A percentile compares a stretch with the other conserved stretches of the same genome.
Evolutionary conservation across 75 land plant species (phyloP).

Genomic region (Sequoia sempervirens): DNA sequence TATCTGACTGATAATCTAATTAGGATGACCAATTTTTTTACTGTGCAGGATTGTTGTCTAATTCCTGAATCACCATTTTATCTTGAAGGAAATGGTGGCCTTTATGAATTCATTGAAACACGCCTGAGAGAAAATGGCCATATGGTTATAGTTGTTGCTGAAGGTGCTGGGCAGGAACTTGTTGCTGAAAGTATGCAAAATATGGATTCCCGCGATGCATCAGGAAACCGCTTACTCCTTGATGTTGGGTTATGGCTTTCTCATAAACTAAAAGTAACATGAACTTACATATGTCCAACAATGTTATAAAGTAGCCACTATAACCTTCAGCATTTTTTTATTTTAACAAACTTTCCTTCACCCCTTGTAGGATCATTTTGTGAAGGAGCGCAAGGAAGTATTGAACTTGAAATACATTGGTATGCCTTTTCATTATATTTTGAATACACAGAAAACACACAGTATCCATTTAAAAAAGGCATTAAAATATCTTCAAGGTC

Average conservation of each 20-base stretch:
- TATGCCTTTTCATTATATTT: constrained; percentile 14
- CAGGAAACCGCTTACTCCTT: constrained; percentile 69
- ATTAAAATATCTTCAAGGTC: not conserved
- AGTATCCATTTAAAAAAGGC: not conserved
- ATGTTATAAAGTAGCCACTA: not conserved
- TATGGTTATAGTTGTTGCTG: constrained; percentile 83
- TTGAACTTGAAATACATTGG: constrained; percentile 75
- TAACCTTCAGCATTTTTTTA: not conserved
- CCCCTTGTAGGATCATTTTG: constrained; percentile 52
- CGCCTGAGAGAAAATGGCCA: constrained; percentile 37
- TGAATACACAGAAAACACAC: not conserved
- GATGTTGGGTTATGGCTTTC: constrained; percentile 80
- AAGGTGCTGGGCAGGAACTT: constrained; percentile 87
- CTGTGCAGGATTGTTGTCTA: constrained; percentile 24
- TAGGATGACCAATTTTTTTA: not conserved
- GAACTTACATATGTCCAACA: not conserved
- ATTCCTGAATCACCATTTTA: too few species aligned
- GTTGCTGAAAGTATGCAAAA: constrained; percentile 52
- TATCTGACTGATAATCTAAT: not conserved
- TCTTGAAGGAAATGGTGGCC: not conserved
- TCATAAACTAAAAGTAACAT: constrained; percentile 59
- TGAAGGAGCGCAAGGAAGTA: constrained; percentile 33
- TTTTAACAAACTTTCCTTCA: constrained; percentile 6
- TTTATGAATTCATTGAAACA: too few species aligned
- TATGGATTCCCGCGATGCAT: constrained; percentile 56